Percentiles rank a stretch among this genome's conserved stretches.
phyloP scores from a whole-genome alignment of 73 alveolate genomes.

The Halteria grandinella region DNA sequence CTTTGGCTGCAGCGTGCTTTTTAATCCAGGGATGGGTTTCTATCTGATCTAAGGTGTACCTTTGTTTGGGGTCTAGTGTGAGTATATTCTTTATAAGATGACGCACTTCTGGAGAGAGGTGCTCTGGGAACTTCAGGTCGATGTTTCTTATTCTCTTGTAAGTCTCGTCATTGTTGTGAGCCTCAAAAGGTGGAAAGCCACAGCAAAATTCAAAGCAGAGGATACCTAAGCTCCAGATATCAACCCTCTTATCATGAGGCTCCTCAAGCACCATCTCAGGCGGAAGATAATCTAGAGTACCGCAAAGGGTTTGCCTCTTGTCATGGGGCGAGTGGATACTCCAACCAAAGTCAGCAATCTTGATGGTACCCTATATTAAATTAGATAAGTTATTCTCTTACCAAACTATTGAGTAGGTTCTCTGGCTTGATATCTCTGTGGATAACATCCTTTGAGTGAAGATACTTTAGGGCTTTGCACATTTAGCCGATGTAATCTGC shows the following conservation, averaged over 20 bases:
- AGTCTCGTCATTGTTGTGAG: slow-evolving; percentile 68
- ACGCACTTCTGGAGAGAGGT: slow-evolving; percentile 70
- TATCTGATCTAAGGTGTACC: slow-evolving; percentile 81
- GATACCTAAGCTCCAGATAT: slow-evolving; percentile 97
- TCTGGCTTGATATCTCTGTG: slow-evolving; percentile 98
- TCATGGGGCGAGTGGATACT: slow-evolving; percentile 79
- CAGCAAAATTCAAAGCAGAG: slow-evolving; percentile 92
- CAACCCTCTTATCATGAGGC: slow-evolving; percentile 90
- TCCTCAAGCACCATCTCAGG: slow-evolving; percentile 96
- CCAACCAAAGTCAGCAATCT: slow-evolving; percentile 98
- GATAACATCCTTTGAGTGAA: slow-evolving; percentile 88
- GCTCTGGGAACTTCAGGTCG: slow-evolving; percentile 74
- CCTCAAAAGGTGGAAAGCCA: slow-evolving; percentile 95
- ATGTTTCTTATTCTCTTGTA: slow-evolving; percentile 68
- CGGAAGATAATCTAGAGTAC: slow-evolving; percentile 97
- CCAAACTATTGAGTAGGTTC: slow-evolving; percentile 81
- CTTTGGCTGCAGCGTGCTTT: too few species aligned
- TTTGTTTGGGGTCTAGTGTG: slow-evolving; percentile 70
- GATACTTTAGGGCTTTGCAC: slow-evolving; percentile 88
- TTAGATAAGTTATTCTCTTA: neutral
- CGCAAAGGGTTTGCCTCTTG: slow-evolving; percentile 91
- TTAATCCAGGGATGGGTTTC: slow-evolving; percentile 87
- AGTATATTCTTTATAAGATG: slow-evolving; percentile 81
- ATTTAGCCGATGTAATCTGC: slow-evolving; percentile 86
- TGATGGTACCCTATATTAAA: slow-evolving; percentile 72